Evolutionary conservation across 2,329 filamentous ascomycete species (phyloP).

Genomic region (Cladobotryum protrusum): DNA sequence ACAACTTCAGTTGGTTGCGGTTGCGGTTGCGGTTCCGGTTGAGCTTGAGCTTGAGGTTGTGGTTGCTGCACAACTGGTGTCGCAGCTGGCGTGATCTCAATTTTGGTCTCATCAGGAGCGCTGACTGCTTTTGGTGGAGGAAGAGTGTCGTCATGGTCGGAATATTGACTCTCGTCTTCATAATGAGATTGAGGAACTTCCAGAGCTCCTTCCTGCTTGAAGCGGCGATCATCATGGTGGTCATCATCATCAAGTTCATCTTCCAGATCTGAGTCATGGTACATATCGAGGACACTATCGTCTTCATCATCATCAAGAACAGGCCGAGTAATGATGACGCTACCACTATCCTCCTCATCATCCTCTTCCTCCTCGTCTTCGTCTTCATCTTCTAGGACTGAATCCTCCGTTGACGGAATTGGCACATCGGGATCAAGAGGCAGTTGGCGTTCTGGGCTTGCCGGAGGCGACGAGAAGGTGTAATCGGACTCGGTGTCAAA

Average conservation of each 20-base stretch:
- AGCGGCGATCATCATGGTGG: slow-evolving; percentile 3
- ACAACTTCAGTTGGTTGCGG: too few relatives aligned
- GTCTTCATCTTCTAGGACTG: slow-evolving; percentile 45
- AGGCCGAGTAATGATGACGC: slow-evolving; percentile 62
- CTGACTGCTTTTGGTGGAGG: slow-evolving; percentile 18
- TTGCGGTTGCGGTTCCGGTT: too few relatives aligned
- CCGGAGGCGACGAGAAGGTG: slow-evolving; percentile 56
- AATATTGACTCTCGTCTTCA: slow-evolving; percentile 31
- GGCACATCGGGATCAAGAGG: slow-evolving; percentile 81
- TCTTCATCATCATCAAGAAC: slow-evolving; percentile 55
- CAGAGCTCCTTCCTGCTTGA: slow-evolving; percentile 40
- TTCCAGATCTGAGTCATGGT: slow-evolving; percentile 37
- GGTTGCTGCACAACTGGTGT: neutral
- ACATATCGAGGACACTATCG: slow-evolving; percentile 61
- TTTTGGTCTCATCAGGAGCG: slow-evolving; percentile 37
- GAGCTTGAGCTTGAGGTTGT: neutral
- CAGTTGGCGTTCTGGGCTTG: slow-evolving; percentile 49
- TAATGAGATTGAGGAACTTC: slow-evolving; percentile 51
- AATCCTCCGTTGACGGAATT: slow-evolving; percentile 78
- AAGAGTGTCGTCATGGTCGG: slow-evolving; percentile 15
- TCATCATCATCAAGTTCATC: slow-evolving; percentile 59
- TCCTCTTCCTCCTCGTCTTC: slow-evolving; percentile 29
- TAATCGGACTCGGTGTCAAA: slow-evolving; percentile 56
- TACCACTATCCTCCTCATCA: slow-evolving; percentile 44
- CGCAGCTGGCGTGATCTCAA: slow-evolving; percentile 33